A percentile compares a stretch with the other conserved stretches of the same genome.
These are phyloP conservation scores for Xylaria sp. DNA, from an alignment of 2,329 filamentous ascomycete species.

Conservation along the genomic window DNA sequence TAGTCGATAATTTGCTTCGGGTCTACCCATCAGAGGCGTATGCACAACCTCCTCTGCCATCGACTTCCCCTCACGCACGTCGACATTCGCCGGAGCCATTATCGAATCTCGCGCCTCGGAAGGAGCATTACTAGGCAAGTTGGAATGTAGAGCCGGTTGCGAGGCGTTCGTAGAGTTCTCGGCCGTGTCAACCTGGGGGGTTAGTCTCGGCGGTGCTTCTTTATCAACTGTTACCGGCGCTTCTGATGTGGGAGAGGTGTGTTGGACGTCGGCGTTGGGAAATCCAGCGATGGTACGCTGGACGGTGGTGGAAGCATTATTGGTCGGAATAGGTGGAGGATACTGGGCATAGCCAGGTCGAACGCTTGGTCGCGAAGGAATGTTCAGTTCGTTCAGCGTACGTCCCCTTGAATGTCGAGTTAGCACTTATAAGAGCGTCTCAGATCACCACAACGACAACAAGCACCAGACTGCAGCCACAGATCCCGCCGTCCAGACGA, in stretches of 20 bases:
- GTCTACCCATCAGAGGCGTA: slow-evolving; percentile 1
- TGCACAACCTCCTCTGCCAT: neutral
- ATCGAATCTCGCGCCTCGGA: neutral
- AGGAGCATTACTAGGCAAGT: slow-evolving; percentile 2
- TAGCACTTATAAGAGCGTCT: slow-evolving; percentile 22
- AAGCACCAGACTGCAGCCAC: slow-evolving; percentile 13
- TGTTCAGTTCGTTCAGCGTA: slow-evolving; percentile 47
- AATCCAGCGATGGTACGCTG: slow-evolving; percentile 19
- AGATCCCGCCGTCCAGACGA: neutral
- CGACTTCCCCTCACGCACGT: neutral
- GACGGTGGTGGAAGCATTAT: slow-evolving; percentile 12
- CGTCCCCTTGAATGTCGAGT: slow-evolving; percentile 36
- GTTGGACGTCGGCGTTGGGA: slow-evolving; percentile 12
- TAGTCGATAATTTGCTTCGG: neutral
- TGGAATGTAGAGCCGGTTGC: slow-evolving; percentile 1
- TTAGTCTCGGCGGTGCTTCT: slow-evolving; percentile 12
- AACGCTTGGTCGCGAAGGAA: slow-evolving; percentile 45
- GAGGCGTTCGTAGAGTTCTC: neutral
- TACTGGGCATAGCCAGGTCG: slow-evolving; percentile 37
- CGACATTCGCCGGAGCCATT: neutral
- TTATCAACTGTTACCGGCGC: slow-evolving; percentile 8
- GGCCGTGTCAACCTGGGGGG: neutral
- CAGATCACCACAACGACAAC: neutral
- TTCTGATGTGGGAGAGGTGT: slow-evolving; percentile 5
- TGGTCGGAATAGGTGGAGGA: slow-evolving; percentile 15